Evolutionary conservation across 2,329 filamentous ascomycete species (phyloP), one percentile per base, ranked within the genome.

Genomic region (Exophiala sp.): DNA sequence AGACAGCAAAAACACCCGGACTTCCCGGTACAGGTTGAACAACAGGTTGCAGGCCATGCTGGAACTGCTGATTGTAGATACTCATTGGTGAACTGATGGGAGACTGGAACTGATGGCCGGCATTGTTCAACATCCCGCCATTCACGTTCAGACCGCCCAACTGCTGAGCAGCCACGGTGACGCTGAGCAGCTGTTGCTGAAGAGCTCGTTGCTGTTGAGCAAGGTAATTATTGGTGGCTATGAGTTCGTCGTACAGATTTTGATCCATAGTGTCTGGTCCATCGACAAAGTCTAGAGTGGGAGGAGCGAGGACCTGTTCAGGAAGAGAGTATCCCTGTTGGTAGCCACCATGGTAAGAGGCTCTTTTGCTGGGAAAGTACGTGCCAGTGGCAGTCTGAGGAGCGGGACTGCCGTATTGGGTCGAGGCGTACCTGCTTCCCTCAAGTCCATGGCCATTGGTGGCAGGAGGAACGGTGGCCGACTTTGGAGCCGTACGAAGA

Each of bases 191-290:
- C 74, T 97, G 91, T 74, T 96, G 91, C 74, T 97, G 91, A 48
- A 97, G 83, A 61, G 89, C 87, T 75, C 96, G 91, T 74, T 97
- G 92, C 73, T 96, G 91, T 68, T 96, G 90, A 38, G 91, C 90
- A 47, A 99, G 81, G 68, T 95, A 95, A 69, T 94, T 76, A 71
- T 96, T 96, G 65, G 91, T 95, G 53, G 90, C 88, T 66, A 96
- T 83, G 60, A 97, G 79, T 72, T 96, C 90, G 49, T 91, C 89
- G 63, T 96, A 94, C 49, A 95, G 72, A 57, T 83, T 86, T 48
- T 91, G 90, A 65, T 97, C 94, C 75, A 95, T 88, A 63, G 85
- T 80, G 57, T 88, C 82, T 63, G 87, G 83, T 43, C 79, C 79
- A 64, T 85, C 80, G 60, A 86, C 83, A 48, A 94, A 80, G 65